Percentiles rank a stretch among this genome's conserved stretches.
Evolutionary conservation across 2,329 filamentous ascomycete genomes (phyloP).

Genomic region (Phialocephala sp.): DNA sequence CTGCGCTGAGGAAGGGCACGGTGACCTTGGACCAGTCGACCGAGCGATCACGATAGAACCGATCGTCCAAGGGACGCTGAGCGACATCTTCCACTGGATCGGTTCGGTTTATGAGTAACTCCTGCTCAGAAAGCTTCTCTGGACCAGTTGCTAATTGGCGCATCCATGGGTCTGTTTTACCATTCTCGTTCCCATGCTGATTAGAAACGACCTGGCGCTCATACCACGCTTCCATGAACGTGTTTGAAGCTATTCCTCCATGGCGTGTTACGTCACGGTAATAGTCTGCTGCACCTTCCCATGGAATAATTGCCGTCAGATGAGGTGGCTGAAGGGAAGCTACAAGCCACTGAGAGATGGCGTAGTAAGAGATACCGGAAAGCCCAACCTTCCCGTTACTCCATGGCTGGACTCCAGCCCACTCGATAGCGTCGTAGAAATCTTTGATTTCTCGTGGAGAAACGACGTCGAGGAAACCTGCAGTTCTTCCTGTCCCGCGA

Average conservation of each 20-base stretch:
- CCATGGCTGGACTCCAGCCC: conserved; percentile 56
- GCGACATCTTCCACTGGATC: not conserved
- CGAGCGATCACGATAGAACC: not conserved
- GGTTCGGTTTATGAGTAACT: not conserved
- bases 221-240: not conserved
- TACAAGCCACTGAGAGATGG: conserved; percentile 58
- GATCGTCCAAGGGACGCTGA: not conserved
- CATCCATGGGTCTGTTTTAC: not conserved
- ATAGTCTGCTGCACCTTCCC: conserved; percentile 51
- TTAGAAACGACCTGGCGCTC: not conserved
- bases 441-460: conserved; percentile 55
- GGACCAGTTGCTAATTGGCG: not conserved
- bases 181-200: not conserved
- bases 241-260: not conserved
- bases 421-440: conserved; percentile 57
- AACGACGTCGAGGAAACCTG: conserved; percentile 58
- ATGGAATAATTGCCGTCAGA: conserved; percentile 55
- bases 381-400: conserved; percentile 56
- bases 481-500: conserved; percentile 55
- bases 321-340: conserved; percentile 56
- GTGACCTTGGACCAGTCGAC: not conserved
- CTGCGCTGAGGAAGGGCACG: not conserved
- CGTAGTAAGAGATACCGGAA: conserved; percentile 57
- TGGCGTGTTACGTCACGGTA: not conserved
- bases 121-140: not conserved